Evolutionary conservation across 2,329 filamentous ascomycete species (phyloP).

Genomic region (Macrophomina tecta): DNA sequence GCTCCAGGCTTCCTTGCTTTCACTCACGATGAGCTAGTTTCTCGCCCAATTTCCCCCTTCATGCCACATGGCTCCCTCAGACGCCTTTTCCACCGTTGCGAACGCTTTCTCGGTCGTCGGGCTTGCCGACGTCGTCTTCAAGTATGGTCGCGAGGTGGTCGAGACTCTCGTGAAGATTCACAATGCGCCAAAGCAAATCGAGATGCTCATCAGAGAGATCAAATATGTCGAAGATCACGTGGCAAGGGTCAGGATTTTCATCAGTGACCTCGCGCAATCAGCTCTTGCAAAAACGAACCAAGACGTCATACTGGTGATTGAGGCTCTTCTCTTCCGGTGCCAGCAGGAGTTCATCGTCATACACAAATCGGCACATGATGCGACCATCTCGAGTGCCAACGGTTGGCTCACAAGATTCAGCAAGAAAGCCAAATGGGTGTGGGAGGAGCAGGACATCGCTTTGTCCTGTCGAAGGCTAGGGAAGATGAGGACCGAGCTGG

Average conservation of each 20-base stretch:
- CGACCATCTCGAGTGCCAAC: neutral
- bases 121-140: constrained; percentile 16
- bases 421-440: constrained; percentile 14
- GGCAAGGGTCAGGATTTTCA: neutral
- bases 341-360: neutral
- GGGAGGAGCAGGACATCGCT: constrained; percentile 4
- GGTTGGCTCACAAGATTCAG: neutral
- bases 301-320: neutral
- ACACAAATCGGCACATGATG: neutral
- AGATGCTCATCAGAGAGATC: neutral
- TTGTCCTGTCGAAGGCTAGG: neutral
- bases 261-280: neutral
- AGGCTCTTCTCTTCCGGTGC: neutral
- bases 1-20: no score
- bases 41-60: neutral
- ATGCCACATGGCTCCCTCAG: neutral
- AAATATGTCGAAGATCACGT: constrained; percentile 1
- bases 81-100: constrained; percentile 3
- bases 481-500: constrained; percentile 2
- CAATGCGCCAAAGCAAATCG: neutral
- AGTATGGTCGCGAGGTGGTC: constrained; percentile 5
- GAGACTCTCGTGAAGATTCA: constrained; percentile 5
- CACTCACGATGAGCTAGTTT: neutral
- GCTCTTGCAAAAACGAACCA: neutral
- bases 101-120: constrained; percentile 17